These are phyloP conservation scores for Monosporascus sp. DNA, from an alignment of 2,329 filamentous ascomycete species.

Conservation along the genomic window DNA sequence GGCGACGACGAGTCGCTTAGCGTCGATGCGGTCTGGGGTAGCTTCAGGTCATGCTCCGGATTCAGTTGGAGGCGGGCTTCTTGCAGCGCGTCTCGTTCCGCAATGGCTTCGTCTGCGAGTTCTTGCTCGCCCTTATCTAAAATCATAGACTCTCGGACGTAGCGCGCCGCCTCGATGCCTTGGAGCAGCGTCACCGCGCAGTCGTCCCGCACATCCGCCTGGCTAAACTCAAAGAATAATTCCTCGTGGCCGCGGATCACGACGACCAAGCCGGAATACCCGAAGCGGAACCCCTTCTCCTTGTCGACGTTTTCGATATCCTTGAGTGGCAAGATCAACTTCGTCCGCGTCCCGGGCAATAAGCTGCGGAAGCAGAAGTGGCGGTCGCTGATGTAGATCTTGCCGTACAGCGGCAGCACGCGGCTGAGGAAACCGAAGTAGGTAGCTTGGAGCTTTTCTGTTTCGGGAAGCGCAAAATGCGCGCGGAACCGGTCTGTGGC, in stretches of 20 bases:
- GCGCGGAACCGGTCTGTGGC: slow-evolving; percentile 78
- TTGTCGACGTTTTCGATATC: slow-evolving; percentile 93
- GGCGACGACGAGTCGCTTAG: slow-evolving; percentile 50
- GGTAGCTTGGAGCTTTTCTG: slow-evolving; percentile 78
- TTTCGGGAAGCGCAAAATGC: slow-evolving; percentile 83
- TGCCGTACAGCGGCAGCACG: slow-evolving; percentile 87
- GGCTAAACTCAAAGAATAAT: slow-evolving; percentile 89
- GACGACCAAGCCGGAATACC: slow-evolving; percentile 86
- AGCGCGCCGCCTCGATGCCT: slow-evolving; percentile 66
- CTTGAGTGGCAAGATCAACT: slow-evolving; percentile 82
- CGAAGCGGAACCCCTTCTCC: slow-evolving; percentile 89
- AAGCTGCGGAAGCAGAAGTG: slow-evolving; percentile 92
- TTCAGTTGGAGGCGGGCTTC: slow-evolving; percentile 59
- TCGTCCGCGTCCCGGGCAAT: slow-evolving; percentile 82
- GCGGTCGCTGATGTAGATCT: slow-evolving; percentile 86
- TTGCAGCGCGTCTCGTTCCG: slow-evolving; percentile 75
- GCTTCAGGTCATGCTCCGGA: slow-evolving; percentile 43
- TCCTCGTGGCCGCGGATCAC: slow-evolving; percentile 93
- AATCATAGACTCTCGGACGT: slow-evolving; percentile 63
- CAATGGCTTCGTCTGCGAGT: slow-evolving; percentile 68
- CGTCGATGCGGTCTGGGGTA: slow-evolving; percentile 41
- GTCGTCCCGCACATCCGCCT: slow-evolving; percentile 76
- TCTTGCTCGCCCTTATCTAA: slow-evolving; percentile 64
- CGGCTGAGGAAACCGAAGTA: slow-evolving; percentile 92
- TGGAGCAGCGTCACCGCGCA: slow-evolving; percentile 78